Evolutionary conservation across 768 basidiomycete species (phyloP).

Genomic region (Boletellus sp.): DNA sequence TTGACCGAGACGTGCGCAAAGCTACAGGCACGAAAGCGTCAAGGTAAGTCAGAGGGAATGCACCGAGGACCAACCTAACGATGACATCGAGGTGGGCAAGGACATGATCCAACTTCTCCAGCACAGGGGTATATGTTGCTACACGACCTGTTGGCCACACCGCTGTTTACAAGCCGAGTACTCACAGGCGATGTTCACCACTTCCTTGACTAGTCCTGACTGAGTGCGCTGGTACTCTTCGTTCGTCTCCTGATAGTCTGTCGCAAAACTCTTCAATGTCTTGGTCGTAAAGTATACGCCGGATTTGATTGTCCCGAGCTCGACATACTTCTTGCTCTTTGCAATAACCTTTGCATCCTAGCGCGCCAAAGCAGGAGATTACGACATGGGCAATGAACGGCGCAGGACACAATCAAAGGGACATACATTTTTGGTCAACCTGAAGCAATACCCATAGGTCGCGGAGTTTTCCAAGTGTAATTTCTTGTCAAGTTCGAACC

Average conservation of each 20-base stretch:
- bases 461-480: constrained; percentile 90
- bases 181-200: constrained; percentile 88
- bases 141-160: background rate
- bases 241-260: constrained; percentile 65
- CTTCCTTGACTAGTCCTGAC: constrained; percentile 81
- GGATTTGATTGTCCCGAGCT: constrained; percentile 79
- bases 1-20: constrained; percentile 89
- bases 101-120: constrained; percentile 79
- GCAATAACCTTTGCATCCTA: constrained; percentile 79
- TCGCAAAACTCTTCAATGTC: constrained; percentile 64
- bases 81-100: constrained; percentile 92
- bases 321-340: constrained; percentile 66
- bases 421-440: constrained; percentile 85
- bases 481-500: constrained; percentile 89
- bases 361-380: background rate
- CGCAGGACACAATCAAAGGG: background rate
- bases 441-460: constrained; percentile 88
- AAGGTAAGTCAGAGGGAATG: background rate
- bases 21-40: constrained; percentile 38
- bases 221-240: constrained; percentile 74
- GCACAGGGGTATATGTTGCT: constrained; percentile 90
- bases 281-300: constrained; percentile 89
- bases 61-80: constrained; percentile 54
- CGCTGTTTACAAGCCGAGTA: background rate
- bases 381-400: background rate